Base-by-base conservation (phyloP, 2,329 filamentous ascomycete species). In the Penicillium sp. region DNA sequence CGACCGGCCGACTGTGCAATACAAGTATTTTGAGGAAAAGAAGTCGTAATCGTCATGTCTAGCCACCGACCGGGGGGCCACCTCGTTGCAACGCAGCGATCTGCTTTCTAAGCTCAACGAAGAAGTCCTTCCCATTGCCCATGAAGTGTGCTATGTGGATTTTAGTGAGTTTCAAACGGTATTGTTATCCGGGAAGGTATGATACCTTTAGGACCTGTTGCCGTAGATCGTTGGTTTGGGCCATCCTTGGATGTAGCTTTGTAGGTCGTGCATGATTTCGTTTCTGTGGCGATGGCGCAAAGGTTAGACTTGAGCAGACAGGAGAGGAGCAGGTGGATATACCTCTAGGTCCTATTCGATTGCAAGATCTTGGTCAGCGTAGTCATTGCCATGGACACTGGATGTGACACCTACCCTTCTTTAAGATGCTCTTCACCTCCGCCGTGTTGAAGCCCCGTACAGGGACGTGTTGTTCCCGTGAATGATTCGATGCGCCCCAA, bases 91-190 rank as follows among this genome's bases (percentile, higher is more conserved):
- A 62, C 10, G 70, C 61, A 1, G 75, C 68, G 11, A 80, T 65
- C 58, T 80, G 78, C 61, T 78, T 79, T 39, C 77, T 75, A 29
- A 80, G 71, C 56, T 80, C 78, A 46, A 78, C 66, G 63, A 78
- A 79, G 65, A 80, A 80, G 56, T 79, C 78, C 63, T 77, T 79
- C 8, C 77, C 77, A 55, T 74, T 79, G 4, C 71, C 73, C 78
- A 79, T 79, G 2, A 70, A 70, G 54, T 79, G 79, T 34, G 77
- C 78, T 80, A 55, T 21, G 43, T 5, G 8, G 11, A 44, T 34
- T 40, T 54, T 42, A 49, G 40, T 48, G 29, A 46, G 5, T 42
- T n/a, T 2, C 18, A 18, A 18, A 18, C 18, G 13, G n/a, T 27
- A 34, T n/a, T 21, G 22, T 40, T 14, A 36, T 48, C 16, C 43